phyloP scores from a whole-genome alignment of 1,139 yeast genomes.

The Geotrichum australiense region DNA sequence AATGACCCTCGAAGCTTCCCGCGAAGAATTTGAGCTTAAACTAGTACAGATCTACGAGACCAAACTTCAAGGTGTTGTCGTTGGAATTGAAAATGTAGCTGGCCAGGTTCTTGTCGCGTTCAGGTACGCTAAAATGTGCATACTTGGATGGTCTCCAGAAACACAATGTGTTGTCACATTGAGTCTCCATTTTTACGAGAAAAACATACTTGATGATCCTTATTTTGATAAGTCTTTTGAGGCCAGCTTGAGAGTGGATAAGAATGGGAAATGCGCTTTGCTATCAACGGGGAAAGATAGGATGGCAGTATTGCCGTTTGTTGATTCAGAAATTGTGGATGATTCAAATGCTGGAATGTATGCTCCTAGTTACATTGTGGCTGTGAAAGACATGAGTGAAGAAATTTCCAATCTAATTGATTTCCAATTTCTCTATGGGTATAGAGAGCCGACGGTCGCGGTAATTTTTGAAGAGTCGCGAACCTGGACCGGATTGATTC shows the following conservation, averaged over 20 bases:
- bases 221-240: conserved; percentile 40
- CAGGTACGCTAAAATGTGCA: conserved; percentile 67
- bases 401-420: conserved; percentile 59
- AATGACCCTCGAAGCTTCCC: conserved; percentile 19
- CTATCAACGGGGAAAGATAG: conserved; percentile 58
- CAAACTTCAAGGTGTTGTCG: conserved; percentile 62
- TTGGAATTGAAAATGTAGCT: conserved; percentile 41
- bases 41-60: conserved; percentile 58
- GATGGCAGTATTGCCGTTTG: conserved; percentile 69
- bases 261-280: conserved; percentile 54
- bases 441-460: conserved; percentile 75
- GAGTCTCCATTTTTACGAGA: conserved; percentile 83
- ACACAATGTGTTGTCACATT: conserved; percentile 53
- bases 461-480: conserved; percentile 55
- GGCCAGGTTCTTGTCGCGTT: conserved; percentile 59
- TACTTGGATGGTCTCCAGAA: conserved; percentile 62
- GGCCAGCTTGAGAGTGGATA: conserved; percentile 58
- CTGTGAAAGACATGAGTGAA: conserved; percentile 51
- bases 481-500: conserved; percentile 72
- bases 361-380: conserved; percentile 42
- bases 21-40: conserved; percentile 31
- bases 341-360: conserved; percentile 19
- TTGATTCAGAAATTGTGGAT: conserved; percentile 36
- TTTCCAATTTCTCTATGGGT: conserved; percentile 60
- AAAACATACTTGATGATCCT: conserved; percentile 48